A percentile compares a stretch with the other conserved stretches of the same genome.
phyloP scores from a whole-genome alignment of 2,329 filamentous ascomycete genomes.

The Leptosphaerulina australis region DNA sequence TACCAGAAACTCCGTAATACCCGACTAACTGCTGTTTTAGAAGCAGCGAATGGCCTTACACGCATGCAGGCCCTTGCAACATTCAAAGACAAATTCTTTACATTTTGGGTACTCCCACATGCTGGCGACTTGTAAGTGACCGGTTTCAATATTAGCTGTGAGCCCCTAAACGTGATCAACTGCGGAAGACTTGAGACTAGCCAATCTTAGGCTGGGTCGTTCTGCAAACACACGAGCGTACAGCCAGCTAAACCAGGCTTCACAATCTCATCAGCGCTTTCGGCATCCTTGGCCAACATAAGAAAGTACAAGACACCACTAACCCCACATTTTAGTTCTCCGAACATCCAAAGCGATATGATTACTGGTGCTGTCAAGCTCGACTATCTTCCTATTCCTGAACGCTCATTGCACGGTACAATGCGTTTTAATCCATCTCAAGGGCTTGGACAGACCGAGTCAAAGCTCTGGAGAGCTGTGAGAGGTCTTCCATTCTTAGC shows the following conservation, averaged over 20 bases:
- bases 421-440: conserved; percentile 27
- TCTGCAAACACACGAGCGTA: neutral
- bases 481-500: conserved; percentile 16
- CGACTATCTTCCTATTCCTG: conserved; percentile 17
- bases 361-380: conserved; percentile 19
- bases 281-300: neutral
- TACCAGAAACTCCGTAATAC: conserved; percentile 20
- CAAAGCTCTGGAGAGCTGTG: conserved; percentile 18
- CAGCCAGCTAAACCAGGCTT: conserved; percentile 7
- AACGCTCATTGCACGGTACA: conserved; percentile 17
- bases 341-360: conserved; percentile 14
- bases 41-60: conserved; percentile 14
- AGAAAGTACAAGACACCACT: neutral
- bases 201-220: neutral
- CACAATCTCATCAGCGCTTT: neutral
- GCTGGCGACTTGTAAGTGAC: conserved; percentile 20
- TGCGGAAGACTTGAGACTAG: neutral
- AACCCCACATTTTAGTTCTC: conserved; percentile 3
- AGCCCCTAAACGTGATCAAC: neutral
- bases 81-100: conserved; percentile 18
- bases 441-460: conserved; percentile 17
- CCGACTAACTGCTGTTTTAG: conserved; percentile 6
- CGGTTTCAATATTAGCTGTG: neutral
- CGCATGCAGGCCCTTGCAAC: conserved; percentile 19
- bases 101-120: conserved; percentile 16